A percentile compares a stretch with the other conserved stretches of the same genome.
These are phyloP conservation scores for Podila horticola DNA, from an alignment of 192 early-diverging fungal species.

Conservation along the genomic window DNA sequence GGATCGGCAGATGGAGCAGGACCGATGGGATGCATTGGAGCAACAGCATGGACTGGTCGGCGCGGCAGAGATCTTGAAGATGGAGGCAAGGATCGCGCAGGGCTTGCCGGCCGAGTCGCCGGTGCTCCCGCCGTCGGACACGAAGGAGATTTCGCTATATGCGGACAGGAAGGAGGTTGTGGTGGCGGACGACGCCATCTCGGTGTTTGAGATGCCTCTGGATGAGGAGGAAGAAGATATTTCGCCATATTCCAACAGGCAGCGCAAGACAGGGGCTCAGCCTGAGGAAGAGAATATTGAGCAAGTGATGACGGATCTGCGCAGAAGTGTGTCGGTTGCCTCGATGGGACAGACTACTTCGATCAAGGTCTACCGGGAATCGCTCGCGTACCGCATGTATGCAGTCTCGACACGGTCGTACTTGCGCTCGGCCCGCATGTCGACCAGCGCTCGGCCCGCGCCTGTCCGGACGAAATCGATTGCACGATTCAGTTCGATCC, in stretches of 20 bases:
- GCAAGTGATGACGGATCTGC: constrained; percentile 22
- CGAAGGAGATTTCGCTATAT: constrained; percentile 43
- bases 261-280: not conserved
- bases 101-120: constrained; percentile 43
- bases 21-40: constrained; percentile 22
- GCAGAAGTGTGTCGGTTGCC: constrained; percentile 37
- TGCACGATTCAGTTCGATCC: constrained; percentile 17
- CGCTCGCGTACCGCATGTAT: not conserved
- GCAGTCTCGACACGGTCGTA: not conserved
- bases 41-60: constrained; percentile 24
- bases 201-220: constrained; percentile 28
- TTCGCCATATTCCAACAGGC: not conserved
- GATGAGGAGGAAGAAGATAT: not conserved
- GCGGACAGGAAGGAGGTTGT: constrained; percentile 37
- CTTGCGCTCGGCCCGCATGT: not conserved
- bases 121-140: not conserved
- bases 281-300: constrained; percentile 34
- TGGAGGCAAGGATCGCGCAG: constrained; percentile 29
- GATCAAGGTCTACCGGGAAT: not conserved
- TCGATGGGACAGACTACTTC: constrained; percentile 5
- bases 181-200: constrained; percentile 44
- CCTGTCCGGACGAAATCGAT: constrained; percentile 11
- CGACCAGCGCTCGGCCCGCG: not conserved
- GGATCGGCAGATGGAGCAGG: constrained; percentile 17
- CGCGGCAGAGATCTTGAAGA: constrained; percentile 22